phyloP scores from a whole-genome alignment of 768 basidiomycete species.

The Termitomyces sp. region DNA sequence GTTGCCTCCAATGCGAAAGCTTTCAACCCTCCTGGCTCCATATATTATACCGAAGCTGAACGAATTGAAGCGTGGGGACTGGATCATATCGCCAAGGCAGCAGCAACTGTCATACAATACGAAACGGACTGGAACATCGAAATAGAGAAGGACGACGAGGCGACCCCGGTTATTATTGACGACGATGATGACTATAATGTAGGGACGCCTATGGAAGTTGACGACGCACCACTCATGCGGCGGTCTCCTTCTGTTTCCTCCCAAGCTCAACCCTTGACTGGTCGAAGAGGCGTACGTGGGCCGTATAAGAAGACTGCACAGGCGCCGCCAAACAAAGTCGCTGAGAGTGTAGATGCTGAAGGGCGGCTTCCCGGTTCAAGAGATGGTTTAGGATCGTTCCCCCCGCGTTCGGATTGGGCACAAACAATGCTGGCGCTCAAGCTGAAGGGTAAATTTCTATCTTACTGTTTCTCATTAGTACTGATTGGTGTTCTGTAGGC shows the following conservation, averaged over 20 bases:
- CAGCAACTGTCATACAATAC: slow-evolving; percentile 74
- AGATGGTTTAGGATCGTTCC: slow-evolving; percentile 74
- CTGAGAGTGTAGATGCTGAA: slow-evolving; percentile 61
- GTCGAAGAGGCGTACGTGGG: slow-evolving; percentile 47
- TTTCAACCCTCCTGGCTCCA: slow-evolving; percentile 74
- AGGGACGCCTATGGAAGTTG: slow-evolving; percentile 46
- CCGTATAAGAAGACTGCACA: slow-evolving; percentile 47
- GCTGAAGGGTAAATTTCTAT: slow-evolving; percentile 55
- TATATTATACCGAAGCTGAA: slow-evolving; percentile 75
- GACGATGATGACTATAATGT: slow-evolving; percentile 35
- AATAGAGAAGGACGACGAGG: slow-evolving; percentile 64
- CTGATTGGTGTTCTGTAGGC: slow-evolving; percentile 35
- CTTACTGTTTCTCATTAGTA: neutral
- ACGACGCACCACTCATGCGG: slow-evolving; percentile 35
- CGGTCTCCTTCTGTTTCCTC: slow-evolving; percentile 49
- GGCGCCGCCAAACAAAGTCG: slow-evolving; percentile 23
- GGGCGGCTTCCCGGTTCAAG: slow-evolving; percentile 75
- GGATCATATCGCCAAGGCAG: slow-evolving; percentile 71
- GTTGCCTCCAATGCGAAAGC: slow-evolving; percentile 73
- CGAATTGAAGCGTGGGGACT: slow-evolving; percentile 67
- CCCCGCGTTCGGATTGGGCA: slow-evolving; percentile 70
- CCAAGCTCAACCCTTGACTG: slow-evolving; percentile 34
- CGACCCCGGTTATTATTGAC: slow-evolving; percentile 36
- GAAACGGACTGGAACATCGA: slow-evolving; percentile 87
- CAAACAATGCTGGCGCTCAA: slow-evolving; percentile 70